These are phyloP conservation scores for Inga leiocalycina DNA, from an alignment of 306 rosid genomes.

Conservation along the genomic window DNA sequence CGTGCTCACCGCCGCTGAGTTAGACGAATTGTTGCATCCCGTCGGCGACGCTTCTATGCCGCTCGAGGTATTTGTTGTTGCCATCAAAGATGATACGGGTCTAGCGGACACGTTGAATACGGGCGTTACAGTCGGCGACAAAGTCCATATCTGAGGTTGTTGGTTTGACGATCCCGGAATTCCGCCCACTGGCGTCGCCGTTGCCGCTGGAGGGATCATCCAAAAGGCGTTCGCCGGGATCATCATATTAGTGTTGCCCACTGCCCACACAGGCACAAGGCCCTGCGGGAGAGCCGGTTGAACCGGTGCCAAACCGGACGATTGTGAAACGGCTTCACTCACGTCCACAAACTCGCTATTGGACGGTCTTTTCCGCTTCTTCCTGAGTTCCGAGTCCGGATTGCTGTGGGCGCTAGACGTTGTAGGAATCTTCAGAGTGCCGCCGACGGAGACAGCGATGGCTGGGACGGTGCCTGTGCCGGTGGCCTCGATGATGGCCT, in stretches of 20 bases:
- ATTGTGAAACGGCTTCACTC: conserved; percentile 47
- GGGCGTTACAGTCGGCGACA: conserved; percentile 56
- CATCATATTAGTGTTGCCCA: conserved; percentile 54
- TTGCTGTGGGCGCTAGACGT: conserved; percentile 1
- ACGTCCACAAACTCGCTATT: conserved; percentile 60
- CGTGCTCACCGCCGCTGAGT: conserved; percentile 41
- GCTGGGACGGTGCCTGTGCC: conserved; percentile 48
- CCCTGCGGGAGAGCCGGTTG: conserved; percentile 54
- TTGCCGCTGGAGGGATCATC: conserved; percentile 55
- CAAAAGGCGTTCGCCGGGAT: conserved; percentile 70
- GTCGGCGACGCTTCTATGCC: conserved; percentile 34
- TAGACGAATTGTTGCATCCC: conserved; percentile 7
- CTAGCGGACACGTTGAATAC: conserved; percentile 53
- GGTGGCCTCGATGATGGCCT: conserved; percentile 39
- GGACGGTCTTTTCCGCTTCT: conserved; percentile 63
- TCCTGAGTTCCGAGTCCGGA: conserved; percentile 8
- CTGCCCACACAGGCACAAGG: conserved; percentile 62
- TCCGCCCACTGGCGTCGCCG: conserved; percentile 13
- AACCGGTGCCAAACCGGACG: conserved; percentile 62
- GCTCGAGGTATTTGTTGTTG: conserved; percentile 21
- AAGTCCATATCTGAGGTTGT: conserved; percentile 61
- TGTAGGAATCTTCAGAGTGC: conserved; percentile 37
- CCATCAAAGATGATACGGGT: conserved; percentile 46
- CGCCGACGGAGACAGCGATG: conserved; percentile 38
- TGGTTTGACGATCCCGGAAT: conserved; percentile 30